Conservation (phyloP, 139 green algal species). For the Chlamydomonas sp. region DNA sequence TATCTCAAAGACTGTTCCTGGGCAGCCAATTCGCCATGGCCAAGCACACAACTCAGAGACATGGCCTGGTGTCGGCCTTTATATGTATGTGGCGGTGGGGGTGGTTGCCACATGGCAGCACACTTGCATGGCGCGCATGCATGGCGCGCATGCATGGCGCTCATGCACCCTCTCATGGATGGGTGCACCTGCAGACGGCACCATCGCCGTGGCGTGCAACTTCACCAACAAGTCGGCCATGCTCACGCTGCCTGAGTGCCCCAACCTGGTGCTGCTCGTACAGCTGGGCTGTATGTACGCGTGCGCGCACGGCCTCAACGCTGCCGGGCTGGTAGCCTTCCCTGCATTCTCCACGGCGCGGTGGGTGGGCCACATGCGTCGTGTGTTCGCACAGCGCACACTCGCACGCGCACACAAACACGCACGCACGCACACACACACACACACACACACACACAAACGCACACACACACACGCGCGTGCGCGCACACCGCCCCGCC, state of each 20-base stretch:
- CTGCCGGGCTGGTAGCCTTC: not conserved
- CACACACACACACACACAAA: not conserved
- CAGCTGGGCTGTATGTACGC: slow-evolving; percentile 7
- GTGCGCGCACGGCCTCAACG: not conserved
- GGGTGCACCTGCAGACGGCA: slow-evolving; percentile 3
- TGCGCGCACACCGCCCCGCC: not conserved
- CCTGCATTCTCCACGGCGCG: not conserved
- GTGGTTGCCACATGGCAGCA: too few relatives aligned
- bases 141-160: too few relatives aligned
- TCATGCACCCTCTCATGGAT: not conserved
- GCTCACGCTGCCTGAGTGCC: not conserved
- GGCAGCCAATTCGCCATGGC: not conserved
- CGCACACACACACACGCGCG: not conserved
- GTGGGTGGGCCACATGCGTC: not conserved
- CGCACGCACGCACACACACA: not conserved
- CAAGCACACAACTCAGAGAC: not conserved
- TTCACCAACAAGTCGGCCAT: slow-evolving; percentile 8
- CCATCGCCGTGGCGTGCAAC: not conserved
- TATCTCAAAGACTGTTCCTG: not conserved
- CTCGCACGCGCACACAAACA: not conserved
- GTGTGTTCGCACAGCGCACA: too few relatives aligned
- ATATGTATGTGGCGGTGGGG: slow-evolving; percentile 3
- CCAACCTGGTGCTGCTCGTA: not conserved
- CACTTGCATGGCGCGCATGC: too few relatives aligned
- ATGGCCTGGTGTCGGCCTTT: slow-evolving; percentile 2